Conservation (phyloP, 2,329 filamentous ascomycete genomes). For the Cryphonectria radicalis region DNA sequence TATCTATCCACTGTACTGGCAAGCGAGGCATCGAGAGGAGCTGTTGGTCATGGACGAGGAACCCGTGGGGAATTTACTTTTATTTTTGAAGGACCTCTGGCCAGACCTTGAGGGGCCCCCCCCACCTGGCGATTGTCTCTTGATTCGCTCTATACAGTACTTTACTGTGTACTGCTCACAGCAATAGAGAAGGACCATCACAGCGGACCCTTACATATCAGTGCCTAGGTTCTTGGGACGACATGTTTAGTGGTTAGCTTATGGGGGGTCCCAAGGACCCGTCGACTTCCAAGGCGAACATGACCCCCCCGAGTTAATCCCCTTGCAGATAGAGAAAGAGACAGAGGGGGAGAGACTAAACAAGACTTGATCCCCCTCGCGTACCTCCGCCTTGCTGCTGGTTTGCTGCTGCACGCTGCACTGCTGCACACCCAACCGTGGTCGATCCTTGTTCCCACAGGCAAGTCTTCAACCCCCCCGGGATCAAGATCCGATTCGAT, state of each 20-base stretch:
- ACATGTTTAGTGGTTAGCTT: not conserved
- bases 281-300: not conserved
- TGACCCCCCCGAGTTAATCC: not conserved
- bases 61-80: not conserved
- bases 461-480: not conserved
- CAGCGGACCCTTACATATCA: not conserved
- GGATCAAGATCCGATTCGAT: slow-evolving; percentile 27
- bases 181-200: not conserved
- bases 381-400: not conserved
- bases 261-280: not conserved
- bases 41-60: not conserved
- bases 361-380: not conserved
- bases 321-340: not conserved
- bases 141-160: not conserved
- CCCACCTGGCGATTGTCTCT: not conserved
- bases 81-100: not conserved
- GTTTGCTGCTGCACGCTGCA: not conserved
- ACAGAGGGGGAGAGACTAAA: no score
- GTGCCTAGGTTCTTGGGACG: not conserved
- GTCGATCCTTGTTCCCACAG: slow-evolving; percentile 1
- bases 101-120: not conserved
- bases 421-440: not conserved
- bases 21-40: not conserved
- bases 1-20: not conserved
- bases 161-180: not conserved